These are phyloP conservation scores for Raphanus raphanistrum DNA, from an alignment of 345 rosid species.

Conservation along the genomic window DNA sequence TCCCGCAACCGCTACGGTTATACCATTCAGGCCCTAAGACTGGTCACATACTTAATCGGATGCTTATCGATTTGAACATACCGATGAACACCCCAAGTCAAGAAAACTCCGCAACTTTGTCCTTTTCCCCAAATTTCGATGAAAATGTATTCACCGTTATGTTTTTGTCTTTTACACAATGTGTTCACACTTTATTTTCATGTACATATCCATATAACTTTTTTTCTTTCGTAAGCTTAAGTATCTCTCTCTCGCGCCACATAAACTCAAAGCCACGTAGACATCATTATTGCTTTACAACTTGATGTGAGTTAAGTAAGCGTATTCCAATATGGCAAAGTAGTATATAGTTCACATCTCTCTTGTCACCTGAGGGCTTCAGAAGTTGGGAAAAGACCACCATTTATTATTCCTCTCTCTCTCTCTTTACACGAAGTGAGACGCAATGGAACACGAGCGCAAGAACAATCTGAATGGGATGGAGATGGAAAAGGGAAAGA, in stretches of 20 bases:
- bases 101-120: not conserved
- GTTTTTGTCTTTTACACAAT: not conserved
- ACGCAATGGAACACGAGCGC: slow-evolving; percentile 21
- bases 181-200: not conserved
- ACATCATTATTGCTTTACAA: not conserved
- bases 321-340: not conserved
- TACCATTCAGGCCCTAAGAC: not conserved
- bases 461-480: slow-evolving; percentile 26
- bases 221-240: slow-evolving; percentile 8
- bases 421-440: not conserved
- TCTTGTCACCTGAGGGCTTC: not conserved
- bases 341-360: slow-evolving; percentile 15
- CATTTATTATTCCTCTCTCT: not conserved
- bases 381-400: not conserved
- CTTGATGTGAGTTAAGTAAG: not conserved
- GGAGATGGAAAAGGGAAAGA: slow-evolving; percentile 33
- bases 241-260: slow-evolving; percentile 4
- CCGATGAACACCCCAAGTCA: not conserved
- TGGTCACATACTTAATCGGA: not conserved
- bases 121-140: not conserved
- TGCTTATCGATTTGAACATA: not conserved
- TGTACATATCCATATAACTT: not conserved
- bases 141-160: slow-evolving; percentile 11
- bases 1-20: too few species aligned
- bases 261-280: slow-evolving; percentile 21